Evolutionary conservation across 2,329 filamentous ascomycete species (phyloP).

Genomic region (Ramichloridium luteum): DNA sequence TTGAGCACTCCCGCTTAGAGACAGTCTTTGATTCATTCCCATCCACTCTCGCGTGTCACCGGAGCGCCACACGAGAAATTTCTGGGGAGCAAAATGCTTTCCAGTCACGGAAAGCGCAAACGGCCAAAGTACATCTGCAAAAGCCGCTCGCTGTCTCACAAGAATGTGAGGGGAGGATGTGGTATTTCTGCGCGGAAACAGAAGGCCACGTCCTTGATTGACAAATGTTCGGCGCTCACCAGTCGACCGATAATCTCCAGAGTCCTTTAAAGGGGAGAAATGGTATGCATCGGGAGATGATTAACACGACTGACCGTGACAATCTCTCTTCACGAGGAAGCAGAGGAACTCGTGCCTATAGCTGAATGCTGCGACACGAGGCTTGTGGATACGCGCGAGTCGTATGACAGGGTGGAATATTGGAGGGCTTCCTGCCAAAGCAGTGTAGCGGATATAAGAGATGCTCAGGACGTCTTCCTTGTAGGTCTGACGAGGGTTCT

Average conservation of each 20-base stretch:
- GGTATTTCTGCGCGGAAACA: conserved; percentile 6
- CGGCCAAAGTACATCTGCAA: conserved; percentile 95
- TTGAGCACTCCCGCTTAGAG: conserved; percentile 66
- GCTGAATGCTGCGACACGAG: conserved; percentile 40
- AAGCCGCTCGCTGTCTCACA: conserved; percentile 57
- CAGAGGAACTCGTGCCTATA: conserved; percentile 37
- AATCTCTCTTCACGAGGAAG: conserved; percentile 20
- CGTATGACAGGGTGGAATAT: conserved; percentile 36
- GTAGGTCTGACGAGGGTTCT: conserved; percentile 6
- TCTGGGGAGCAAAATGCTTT: conserved; percentile 47
- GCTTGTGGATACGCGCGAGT: conserved; percentile 29
- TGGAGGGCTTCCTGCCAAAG: conserved; percentile 27
- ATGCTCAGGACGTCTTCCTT: conserved; percentile 38
- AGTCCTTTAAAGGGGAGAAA: conserved; percentile 22
- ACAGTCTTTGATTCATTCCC: conserved; percentile 93
- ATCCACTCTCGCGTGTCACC: conserved; percentile 1
- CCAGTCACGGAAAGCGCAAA: conserved; percentile 29
- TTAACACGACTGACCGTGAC: conserved; percentile 55
- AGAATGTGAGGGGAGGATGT: conserved; percentile 14
- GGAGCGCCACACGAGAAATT: conserved; percentile 10
- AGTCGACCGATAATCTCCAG: conserved; percentile 38
- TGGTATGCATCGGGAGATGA: conserved; percentile 41
- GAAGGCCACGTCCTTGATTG: conserved; percentile 21
- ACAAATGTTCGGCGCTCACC: conserved; percentile 49
- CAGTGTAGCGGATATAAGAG: conserved; percentile 34